Percentiles rank a stretch among this genome's conserved stretches.
phyloP scores from a whole-genome alignment of 1,139 yeast genomes.

The Scheffersomyces quercinus region DNA sequence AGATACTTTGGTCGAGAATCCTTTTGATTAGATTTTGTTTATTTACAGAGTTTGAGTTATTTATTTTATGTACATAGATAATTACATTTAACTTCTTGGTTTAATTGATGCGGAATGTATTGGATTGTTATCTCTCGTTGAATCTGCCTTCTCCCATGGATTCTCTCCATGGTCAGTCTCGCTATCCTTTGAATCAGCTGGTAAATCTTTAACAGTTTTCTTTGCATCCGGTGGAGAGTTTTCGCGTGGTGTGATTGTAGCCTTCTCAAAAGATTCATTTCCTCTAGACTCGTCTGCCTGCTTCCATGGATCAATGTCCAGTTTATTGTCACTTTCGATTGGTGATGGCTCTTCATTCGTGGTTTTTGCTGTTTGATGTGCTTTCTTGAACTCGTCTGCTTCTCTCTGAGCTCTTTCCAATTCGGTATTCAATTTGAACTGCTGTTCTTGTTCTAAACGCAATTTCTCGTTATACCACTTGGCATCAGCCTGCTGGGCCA shows the following conservation, averaged over 20 bases:
- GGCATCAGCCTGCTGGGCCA: slow-evolving; percentile 62
- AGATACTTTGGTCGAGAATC: no score
- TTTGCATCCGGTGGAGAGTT: slow-evolving; percentile 1
- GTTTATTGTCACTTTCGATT: neutral
- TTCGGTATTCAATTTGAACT: slow-evolving; percentile 32
- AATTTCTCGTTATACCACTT: slow-evolving; percentile 52
- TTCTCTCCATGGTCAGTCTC: neutral
- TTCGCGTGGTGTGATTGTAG: slow-evolving; percentile 33
- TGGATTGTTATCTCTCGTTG: slow-evolving; percentile 1
- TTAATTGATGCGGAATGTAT: neutral
- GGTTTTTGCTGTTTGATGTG: neutral
- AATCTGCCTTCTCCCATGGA: neutral
- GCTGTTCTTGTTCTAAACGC: slow-evolving; percentile 35
- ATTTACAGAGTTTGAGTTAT: no score
- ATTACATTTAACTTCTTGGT: neutral
- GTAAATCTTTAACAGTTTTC: neutral
- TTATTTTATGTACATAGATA: neutral
- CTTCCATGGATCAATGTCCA: slow-evolving; percentile 35
- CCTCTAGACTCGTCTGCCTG: slow-evolving; percentile 32
- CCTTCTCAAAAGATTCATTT: slow-evolving; percentile 35
- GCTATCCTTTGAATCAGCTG: neutral
- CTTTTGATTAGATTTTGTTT: no score
- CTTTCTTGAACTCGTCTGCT: slow-evolving; percentile 11
- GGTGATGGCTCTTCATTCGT: neutral
- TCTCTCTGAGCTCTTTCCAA: slow-evolving; percentile 30